Evolutionary conservation across 176 grass and related monocot genomes (phyloP).

Genomic region (Rhipidocladum racemiflorum): DNA sequence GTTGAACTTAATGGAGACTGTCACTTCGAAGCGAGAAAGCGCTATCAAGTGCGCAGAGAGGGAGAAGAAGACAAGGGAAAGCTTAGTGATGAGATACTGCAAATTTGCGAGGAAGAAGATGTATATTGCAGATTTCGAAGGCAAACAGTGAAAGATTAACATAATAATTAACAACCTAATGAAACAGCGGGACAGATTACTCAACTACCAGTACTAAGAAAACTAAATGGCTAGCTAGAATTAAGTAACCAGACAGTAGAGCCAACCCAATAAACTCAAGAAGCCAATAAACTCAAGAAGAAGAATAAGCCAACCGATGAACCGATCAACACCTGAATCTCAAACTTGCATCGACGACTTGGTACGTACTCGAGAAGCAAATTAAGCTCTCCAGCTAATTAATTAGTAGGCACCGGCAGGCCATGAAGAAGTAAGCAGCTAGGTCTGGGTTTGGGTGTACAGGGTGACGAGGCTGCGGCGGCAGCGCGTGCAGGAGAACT

Average conservation of each 20-base stretch:
- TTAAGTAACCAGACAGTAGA: too few relatives aligned
- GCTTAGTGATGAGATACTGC: not conserved
- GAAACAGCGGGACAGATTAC: not conserved
- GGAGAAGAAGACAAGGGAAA: not conserved
- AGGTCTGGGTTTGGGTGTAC: not conserved
- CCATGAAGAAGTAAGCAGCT: not conserved
- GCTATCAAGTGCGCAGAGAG: not conserved
- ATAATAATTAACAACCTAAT: not conserved
- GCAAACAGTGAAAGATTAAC: not conserved
- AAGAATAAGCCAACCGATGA: not conserved
- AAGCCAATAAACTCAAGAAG: not conserved
- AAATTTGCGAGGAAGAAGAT: not conserved
- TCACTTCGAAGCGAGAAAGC: not conserved
- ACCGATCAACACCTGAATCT: not conserved
- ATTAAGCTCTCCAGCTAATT: too few relatives aligned
- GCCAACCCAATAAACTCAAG: too few relatives aligned
- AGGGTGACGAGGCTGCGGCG: constrained; percentile 57
- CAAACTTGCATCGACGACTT: not conserved
- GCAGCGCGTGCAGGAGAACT: constrained; percentile 60
- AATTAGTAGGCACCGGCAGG: not conserved
- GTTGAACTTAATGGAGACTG: not conserved
- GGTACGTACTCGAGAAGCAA: too few relatives aligned
- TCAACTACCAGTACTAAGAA: not conserved
- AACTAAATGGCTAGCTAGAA: not conserved
- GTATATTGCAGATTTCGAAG: not conserved